Conservation (phyloP, 2,329 filamentous ascomycete species). For the Ophiocordyceps camponoti-floridani region DNA sequence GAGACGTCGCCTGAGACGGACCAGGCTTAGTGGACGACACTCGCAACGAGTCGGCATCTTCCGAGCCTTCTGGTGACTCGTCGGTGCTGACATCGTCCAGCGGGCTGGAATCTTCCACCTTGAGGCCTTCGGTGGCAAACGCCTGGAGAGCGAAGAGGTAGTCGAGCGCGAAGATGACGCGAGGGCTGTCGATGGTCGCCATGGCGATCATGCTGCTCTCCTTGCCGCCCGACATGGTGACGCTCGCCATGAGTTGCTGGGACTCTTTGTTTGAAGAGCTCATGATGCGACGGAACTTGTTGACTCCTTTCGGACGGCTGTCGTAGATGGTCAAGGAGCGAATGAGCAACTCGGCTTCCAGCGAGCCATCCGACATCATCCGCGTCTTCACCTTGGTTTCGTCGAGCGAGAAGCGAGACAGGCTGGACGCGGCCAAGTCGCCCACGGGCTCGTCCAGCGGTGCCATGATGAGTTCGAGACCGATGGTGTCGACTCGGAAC, state of each 20-base stretch:
- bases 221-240: slow-evolving; percentile 76
- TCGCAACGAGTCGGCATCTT: slow-evolving; percentile 35
- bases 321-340: slow-evolving; percentile 91
- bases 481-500: slow-evolving; percentile 76
- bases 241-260: slow-evolving; percentile 94
- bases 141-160: slow-evolving; percentile 81
- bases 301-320: slow-evolving; percentile 71
- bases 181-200: slow-evolving; percentile 83
- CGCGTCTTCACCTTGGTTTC: slow-evolving; percentile 81
- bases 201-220: slow-evolving; percentile 76
- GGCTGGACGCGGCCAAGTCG: slow-evolving; percentile 57
- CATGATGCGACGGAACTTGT: slow-evolving; percentile 98
- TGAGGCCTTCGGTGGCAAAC: slow-evolving; percentile 58
- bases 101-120: slow-evolving; percentile 36
- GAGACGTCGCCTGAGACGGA: slow-evolving; percentile 9
- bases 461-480: slow-evolving; percentile 70
- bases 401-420: slow-evolving; percentile 89
- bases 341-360: slow-evolving; percentile 86
- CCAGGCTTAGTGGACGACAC: slow-evolving; percentile 21
- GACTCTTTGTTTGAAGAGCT: slow-evolving; percentile 86
- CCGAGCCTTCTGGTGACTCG: slow-evolving; percentile 40
- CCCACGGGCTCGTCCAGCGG: slow-evolving; percentile 62
- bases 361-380: slow-evolving; percentile 78
- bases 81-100: slow-evolving; percentile 33
- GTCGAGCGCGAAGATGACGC: slow-evolving; percentile 87